A percentile compares a stretch with the other conserved stretches of the same genome.
These are phyloP conservation scores for Cutaneotrichosporon cutaneum DNA, from an alignment of 1,284 basidiomycete species.

Conservation along the genomic window DNA sequence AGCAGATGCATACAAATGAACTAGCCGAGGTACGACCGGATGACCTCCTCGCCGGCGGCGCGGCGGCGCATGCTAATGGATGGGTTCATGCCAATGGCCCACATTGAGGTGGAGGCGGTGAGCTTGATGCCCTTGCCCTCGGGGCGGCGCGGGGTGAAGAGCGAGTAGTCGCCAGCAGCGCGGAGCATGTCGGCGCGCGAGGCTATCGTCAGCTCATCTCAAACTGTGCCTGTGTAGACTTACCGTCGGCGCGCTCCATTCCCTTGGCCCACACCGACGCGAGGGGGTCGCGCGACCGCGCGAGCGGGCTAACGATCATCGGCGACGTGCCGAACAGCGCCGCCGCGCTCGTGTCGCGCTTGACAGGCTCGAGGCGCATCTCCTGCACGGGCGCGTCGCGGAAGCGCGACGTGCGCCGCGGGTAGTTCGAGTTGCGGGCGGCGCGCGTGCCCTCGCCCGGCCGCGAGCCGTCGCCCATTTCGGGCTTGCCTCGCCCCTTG, in stretches of 20 bases:
- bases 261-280: slow-evolving; percentile 25
- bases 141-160: slow-evolving; percentile 17
- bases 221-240: background rate
- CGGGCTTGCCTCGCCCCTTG: background rate
- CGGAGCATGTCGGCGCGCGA: slow-evolving; percentile 28
- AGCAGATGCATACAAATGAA: slow-evolving; percentile 8
- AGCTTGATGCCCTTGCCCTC: background rate
- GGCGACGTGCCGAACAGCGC: slow-evolving; percentile 12
- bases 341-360: slow-evolving; percentile 3
- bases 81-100: slow-evolving; percentile 13
- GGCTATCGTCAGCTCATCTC: slow-evolving; percentile 18
- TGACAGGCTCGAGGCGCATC: background rate
- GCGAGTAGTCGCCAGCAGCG: slow-evolving; percentile 28
- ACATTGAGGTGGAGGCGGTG: slow-evolving; percentile 1
- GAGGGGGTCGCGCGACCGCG: background rate
- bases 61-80: slow-evolving; percentile 9
- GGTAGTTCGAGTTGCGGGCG: background rate
- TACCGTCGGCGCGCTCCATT: slow-evolving; percentile 20
- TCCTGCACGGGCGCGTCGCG: background rate
- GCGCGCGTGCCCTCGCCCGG: slow-evolving; percentile 1
- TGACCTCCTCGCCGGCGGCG: slow-evolving; percentile 7
- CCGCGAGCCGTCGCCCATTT: background rate
- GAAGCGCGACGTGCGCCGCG: background rate
- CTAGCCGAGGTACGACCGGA: slow-evolving; percentile 14
- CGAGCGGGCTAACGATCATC: slow-evolving; percentile 1